Percentiles rank a stretch among this genome's conserved stretches.
Conservation (phyloP, 1,284 basidiomycete genomes). For the Fomes fomentarius region DNA sequence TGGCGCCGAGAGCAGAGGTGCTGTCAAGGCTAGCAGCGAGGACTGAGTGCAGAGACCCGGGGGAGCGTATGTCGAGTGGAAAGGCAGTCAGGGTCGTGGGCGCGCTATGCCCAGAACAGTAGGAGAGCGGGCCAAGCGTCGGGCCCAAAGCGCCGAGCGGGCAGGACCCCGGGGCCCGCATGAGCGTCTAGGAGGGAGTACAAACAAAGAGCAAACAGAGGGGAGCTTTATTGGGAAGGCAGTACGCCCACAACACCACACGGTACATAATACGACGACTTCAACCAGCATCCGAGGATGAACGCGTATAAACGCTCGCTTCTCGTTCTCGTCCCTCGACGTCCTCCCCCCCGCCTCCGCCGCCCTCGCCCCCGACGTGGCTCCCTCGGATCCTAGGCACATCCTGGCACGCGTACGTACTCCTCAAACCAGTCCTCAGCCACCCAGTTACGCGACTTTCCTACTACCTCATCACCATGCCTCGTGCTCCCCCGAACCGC, state of each 20-base stretch:
- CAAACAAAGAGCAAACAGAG: slow-evolving; percentile 15
- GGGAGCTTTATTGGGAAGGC: slow-evolving; percentile 1
- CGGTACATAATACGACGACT: slow-evolving; percentile 10
- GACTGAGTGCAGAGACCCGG: too few species aligned
- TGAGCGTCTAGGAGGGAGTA: neutral
- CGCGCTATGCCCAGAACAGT: neutral
- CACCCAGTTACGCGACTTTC: neutral
- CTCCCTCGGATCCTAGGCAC: neutral
- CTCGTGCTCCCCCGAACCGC: slow-evolving; percentile 10
- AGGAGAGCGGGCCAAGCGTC: neutral
- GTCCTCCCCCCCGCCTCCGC: slow-evolving; percentile 1
- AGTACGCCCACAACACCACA: slow-evolving; percentile 11
- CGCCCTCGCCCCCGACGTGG: neutral
- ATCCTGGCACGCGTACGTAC: slow-evolving; percentile 23
- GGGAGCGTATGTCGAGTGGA: too few species aligned
- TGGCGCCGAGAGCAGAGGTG: too few species aligned
- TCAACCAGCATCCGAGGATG: slow-evolving; percentile 9
- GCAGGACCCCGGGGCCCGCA: slow-evolving; percentile 11
- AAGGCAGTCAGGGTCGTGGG: neutral
- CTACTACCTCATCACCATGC: slow-evolving; percentile 6
- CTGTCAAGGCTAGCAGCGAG: too few species aligned
- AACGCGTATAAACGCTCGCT: slow-evolving; percentile 18
- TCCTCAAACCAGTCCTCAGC: slow-evolving; percentile 7
- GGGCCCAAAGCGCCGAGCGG: neutral
- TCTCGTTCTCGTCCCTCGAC: slow-evolving; percentile 5